Evolutionary conservation across 768 basidiomycete genomes (phyloP), one percentile per base, ranked within the genome.

Genomic region (Kwoniella mangroviensis): DNA sequence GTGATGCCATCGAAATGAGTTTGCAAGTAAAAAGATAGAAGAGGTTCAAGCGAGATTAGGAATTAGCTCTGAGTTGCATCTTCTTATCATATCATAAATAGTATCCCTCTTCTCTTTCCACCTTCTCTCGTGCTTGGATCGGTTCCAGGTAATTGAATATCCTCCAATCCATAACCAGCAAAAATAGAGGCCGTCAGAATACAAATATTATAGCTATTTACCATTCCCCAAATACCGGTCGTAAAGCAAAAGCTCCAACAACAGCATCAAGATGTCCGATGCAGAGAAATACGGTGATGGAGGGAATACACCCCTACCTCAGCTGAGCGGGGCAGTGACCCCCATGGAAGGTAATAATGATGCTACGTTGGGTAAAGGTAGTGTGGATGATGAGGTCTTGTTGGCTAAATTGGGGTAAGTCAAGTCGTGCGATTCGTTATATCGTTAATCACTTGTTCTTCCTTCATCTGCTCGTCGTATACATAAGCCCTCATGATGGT

Each of bases 321-420:
- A 60, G 5, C 58, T 60, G 13, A 60, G 40, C 22, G 58, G 58
- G 2, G 26, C 58, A 19, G 34, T n/a, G 2, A 43, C 34, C 4
- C 58, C 34, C 1, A n/a, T 19, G 17, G 58, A 57, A 28, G 34
- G 21, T 28, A 52, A 21, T 12, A 41, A 26, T 19, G 53, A 12
- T 15, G 19, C 34, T 15, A 59, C 55, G 53, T 2, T 45, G 7
- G 55, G 51, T 51, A 65, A 57, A 19, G 64, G 52, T 10, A 66
- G 56, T 51, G 58, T 72, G 19, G 66, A 68, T 51, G 71, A 72
- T 65, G 71, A 72, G 59, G 71, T 57, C 15, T 43, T 72, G 22
- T 54, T 72, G 22, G 71, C 71, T 17, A 72, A 72, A 56, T 62
- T 72, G 51, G 71, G 71, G 71, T 72, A 41, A 51, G 71, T 63